phyloP scores from a whole-genome alignment of 2,329 filamentous ascomycete species.

The Pseudogymnoascus sp. region DNA sequence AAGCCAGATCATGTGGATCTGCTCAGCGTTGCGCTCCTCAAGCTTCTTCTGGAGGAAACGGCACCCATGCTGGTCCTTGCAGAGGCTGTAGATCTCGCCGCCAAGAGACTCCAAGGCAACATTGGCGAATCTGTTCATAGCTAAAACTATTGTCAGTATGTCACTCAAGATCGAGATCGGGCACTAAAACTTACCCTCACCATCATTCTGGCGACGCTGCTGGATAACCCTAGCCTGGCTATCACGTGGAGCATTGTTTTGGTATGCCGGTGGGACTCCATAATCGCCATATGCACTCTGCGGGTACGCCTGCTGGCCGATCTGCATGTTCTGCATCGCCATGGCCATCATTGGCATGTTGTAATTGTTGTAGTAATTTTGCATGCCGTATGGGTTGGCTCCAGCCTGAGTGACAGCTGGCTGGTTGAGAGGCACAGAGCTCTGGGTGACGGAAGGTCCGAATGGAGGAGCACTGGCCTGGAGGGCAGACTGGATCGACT shows the following conservation, averaged over 20 bases:
- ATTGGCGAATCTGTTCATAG: slow-evolving; percentile 75
- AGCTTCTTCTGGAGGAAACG: slow-evolving; percentile 96
- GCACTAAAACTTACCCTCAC: slow-evolving; percentile 47
- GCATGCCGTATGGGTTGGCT: slow-evolving; percentile 16
- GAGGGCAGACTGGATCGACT: slow-evolving; percentile 60
- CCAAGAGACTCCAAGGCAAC: slow-evolving; percentile 71
- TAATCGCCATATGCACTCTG: slow-evolving; percentile 44
- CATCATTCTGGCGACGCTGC: slow-evolving; percentile 65
- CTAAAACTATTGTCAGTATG: slow-evolving; percentile 30
- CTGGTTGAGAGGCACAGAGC: slow-evolving; percentile 24
- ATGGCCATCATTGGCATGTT: slow-evolving; percentile 56
- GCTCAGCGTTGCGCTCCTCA: slow-evolving; percentile 75
- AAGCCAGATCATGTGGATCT: slow-evolving; percentile 86
- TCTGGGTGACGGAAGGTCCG: slow-evolving; percentile 50
- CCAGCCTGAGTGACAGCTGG: slow-evolving; percentile 22
- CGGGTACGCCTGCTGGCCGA: slow-evolving; percentile 46
- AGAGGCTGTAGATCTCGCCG: slow-evolving; percentile 80
- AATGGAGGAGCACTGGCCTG: slow-evolving; percentile 77
- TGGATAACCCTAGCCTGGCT: slow-evolving; percentile 69
- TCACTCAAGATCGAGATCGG: background rate
- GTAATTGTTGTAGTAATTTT: slow-evolving; percentile 30
- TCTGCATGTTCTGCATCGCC: slow-evolving; percentile 58
- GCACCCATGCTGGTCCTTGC: slow-evolving; percentile 97
- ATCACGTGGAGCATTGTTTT: slow-evolving; percentile 53
- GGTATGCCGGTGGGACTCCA: slow-evolving; percentile 18